Evolutionary conservation across 2,329 filamentous ascomycete genomes (phyloP).

Genomic region (Verticillium zaregamsianum): DNA sequence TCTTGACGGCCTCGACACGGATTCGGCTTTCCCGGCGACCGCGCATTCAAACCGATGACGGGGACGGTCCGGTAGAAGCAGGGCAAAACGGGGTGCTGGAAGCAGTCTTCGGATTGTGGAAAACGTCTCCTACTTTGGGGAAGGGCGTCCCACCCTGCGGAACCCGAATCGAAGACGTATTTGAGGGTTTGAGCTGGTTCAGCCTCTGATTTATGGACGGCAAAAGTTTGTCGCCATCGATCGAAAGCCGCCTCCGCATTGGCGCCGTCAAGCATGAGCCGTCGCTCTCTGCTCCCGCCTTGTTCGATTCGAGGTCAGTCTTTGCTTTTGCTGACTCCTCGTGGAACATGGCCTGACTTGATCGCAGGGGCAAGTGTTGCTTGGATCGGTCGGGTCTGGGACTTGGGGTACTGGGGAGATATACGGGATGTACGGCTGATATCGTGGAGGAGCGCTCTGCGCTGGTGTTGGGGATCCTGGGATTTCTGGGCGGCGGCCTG

Average conservation of each 20-base stretch:
- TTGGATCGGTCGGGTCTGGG: neutral
- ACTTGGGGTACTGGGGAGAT: neutral
- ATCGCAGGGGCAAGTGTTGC: neutral
- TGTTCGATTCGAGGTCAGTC: neutral
- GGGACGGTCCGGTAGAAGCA: neutral
- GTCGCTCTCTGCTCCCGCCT: too few relatives aligned
- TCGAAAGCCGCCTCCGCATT: too few relatives aligned
- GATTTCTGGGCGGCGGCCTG: neutral
- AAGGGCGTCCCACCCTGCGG: neutral
- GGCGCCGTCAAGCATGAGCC: too few relatives aligned
- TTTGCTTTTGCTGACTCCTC: neutral
- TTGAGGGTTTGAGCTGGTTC: too few relatives aligned
- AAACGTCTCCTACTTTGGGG: neutral
- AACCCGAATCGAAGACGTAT: neutral
- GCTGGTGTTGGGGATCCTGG: neutral
- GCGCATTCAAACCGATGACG: neutral
- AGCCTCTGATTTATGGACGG: too few relatives aligned
- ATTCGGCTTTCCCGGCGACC: too few relatives aligned
- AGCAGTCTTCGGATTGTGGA: neutral
- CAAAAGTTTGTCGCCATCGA: too few relatives aligned
- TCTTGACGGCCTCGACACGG: too few relatives aligned
- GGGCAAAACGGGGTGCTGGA: neutral
- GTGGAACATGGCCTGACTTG: neutral
- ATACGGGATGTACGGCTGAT: neutral
- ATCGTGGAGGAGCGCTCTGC: neutral